Percentiles rank a stretch among this genome's conserved stretches.
phyloP scores from a whole-genome alignment of 305 asterid genomes.

The Fraxinus albicans region DNA sequence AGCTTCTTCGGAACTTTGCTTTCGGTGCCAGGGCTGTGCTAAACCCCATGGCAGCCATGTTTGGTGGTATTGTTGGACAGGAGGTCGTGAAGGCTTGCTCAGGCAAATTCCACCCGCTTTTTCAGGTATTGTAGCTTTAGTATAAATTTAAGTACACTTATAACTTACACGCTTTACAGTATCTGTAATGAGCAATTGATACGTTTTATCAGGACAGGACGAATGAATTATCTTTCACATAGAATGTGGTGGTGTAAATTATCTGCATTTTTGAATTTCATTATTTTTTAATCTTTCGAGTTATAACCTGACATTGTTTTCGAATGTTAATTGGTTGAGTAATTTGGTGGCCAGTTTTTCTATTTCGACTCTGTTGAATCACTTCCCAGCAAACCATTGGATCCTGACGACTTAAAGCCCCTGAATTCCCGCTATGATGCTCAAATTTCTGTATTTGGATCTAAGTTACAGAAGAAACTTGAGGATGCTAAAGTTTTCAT shows the following conservation, averaged over 20 bases:
- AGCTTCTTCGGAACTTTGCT: slow-evolving; percentile 34
- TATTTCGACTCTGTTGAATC: slow-evolving; percentile 45
- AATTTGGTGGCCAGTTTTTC: slow-evolving; percentile 35
- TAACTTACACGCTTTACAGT: not conserved
- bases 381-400: slow-evolving; percentile 39
- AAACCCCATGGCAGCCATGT: slow-evolving; percentile 52
- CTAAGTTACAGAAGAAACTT: slow-evolving; percentile 42
- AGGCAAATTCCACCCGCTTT: slow-evolving; percentile 47
- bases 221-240: not conserved
- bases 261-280: not conserved
- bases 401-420: slow-evolving; percentile 36
- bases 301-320: not conserved
- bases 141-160: not conserved
- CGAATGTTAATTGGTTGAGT: not conserved
- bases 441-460: slow-evolving; percentile 43
- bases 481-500: slow-evolving; percentile 37
- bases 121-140: slow-evolving; percentile 30
- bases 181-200: not conserved
- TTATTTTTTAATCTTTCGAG: not conserved
- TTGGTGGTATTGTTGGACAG: slow-evolving; percentile 47
- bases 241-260: not conserved
- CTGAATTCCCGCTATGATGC: slow-evolving; percentile 47
- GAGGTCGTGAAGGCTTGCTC: slow-evolving; percentile 52
- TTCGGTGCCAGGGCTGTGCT: slow-evolving; percentile 47
- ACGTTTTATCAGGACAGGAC: not conserved